These are phyloP conservation scores for Cadophora sp. DNA, from an alignment of 2,329 filamentous ascomycete genomes.

Conservation along the genomic window DNA sequence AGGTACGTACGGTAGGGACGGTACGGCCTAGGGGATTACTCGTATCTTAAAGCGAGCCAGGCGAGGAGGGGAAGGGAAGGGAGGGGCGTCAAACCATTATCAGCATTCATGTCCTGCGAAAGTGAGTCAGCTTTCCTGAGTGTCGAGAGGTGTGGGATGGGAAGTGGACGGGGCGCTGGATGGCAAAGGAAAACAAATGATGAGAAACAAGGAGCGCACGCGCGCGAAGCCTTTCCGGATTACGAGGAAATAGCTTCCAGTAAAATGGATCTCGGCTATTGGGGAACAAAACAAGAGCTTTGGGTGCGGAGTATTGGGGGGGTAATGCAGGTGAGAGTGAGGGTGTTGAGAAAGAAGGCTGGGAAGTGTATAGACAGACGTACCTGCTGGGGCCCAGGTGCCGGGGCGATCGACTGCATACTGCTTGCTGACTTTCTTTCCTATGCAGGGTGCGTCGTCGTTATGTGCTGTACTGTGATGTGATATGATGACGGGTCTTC, in stretches of 20 bases:
- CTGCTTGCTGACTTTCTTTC: conserved; percentile 14
- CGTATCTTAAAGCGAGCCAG: conserved; percentile 19
- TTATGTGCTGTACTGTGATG: neutral
- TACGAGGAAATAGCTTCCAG: conserved; percentile 16
- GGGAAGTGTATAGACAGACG: conserved; percentile 22
- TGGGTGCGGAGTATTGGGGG: conserved; percentile 1
- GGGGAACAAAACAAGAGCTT: conserved; percentile 1
- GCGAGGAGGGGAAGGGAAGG: conserved; percentile 1
- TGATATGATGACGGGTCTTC: neutral
- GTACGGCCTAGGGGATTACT: conserved; percentile 16
- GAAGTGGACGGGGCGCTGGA: conserved; percentile 7
- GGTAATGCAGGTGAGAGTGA: conserved; percentile 12
- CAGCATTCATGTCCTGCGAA: conserved; percentile 42
- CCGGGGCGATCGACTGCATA: conserved; percentile 44
- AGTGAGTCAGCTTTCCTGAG: conserved; percentile 39
- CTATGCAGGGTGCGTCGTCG: neutral
- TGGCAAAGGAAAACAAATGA: conserved; percentile 24
- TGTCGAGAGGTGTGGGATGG: neutral
- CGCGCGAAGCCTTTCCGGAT: conserved; percentile 18
- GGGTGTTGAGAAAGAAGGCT: conserved; percentile 21
- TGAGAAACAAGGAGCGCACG: neutral
- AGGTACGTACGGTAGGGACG: conserved; percentile 1
- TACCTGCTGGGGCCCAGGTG: conserved; percentile 42
- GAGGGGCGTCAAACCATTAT: conserved; percentile 37
- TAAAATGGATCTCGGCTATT: conserved; percentile 13